Evolutionary conservation across 306 rosid genomes (phyloP).

Genomic region (Ormosia semicastrata): DNA sequence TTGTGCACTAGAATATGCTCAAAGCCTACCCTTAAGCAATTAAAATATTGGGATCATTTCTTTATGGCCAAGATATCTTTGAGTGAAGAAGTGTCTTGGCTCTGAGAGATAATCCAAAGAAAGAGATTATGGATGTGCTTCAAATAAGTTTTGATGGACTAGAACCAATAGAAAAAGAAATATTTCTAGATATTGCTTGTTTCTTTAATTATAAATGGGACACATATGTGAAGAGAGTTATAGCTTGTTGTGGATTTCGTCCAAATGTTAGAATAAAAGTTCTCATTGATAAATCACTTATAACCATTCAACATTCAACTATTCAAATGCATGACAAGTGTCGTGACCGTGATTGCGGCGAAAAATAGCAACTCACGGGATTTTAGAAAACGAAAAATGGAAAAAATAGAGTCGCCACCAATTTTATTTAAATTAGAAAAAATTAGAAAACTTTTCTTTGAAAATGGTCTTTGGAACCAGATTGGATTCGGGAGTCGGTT

Average conservation of each 20-base stretch:
- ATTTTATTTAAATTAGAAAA: no score
- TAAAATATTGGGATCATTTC: neutral
- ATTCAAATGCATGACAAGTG: no score
- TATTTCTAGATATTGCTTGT: conserved; percentile 16
- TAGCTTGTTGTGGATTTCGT: neutral
- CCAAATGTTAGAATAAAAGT: neutral
- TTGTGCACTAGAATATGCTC: neutral
- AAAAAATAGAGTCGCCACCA: no score
- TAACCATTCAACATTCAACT: no score
- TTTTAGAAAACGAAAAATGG: no score
- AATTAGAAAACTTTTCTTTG: no score
- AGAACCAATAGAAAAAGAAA: neutral
- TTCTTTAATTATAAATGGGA: neutral
- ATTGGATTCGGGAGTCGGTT: no score
- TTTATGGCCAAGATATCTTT: neutral
- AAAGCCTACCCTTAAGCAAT: conserved; percentile 8
- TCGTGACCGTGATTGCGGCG: no score
- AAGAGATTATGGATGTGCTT: neutral
- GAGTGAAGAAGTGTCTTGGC: neutral
- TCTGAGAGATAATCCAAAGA: neutral
- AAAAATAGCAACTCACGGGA: no score
- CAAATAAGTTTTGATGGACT: neutral
- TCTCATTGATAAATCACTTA: conserved; percentile 20
- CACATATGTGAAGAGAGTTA: neutral
- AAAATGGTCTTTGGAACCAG: no score